A percentile compares a stretch with the other conserved stretches of the same genome.
These are phyloP conservation scores for Phanerochaete sordida DNA, from an alignment of 768 basidiomycete species.

Conservation along the genomic window DNA sequence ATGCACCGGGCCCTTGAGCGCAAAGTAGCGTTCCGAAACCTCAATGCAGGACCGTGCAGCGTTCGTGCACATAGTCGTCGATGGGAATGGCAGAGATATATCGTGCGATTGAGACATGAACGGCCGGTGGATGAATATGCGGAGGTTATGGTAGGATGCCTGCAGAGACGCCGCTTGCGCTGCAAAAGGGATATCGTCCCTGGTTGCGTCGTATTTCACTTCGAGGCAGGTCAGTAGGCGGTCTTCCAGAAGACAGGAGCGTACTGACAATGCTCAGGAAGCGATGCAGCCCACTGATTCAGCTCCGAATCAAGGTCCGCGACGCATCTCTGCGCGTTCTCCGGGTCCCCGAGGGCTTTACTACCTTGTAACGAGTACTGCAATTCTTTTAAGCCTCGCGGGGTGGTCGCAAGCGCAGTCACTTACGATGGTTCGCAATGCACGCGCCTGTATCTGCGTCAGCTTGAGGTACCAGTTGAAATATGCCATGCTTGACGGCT, in stretches of 20 bases:
- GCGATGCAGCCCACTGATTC: slow-evolving; percentile 56
- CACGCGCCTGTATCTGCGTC: slow-evolving; percentile 56
- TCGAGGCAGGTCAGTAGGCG: not conserved
- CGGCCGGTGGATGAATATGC: slow-evolving; percentile 52
- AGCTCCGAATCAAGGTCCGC: slow-evolving; percentile 60
- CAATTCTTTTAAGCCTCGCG: not conserved
- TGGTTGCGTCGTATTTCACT: slow-evolving; percentile 26
- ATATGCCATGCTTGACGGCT: slow-evolving; percentile 51
- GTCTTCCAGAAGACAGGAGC: not conserved
- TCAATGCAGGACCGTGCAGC: slow-evolving; percentile 46
- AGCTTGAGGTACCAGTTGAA: slow-evolving; percentile 57
- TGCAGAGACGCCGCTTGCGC: slow-evolving; percentile 59
- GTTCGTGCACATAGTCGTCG: slow-evolving; percentile 53
- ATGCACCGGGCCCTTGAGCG: slow-evolving; percentile 12
- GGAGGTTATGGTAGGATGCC: slow-evolving; percentile 52
- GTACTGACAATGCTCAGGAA: slow-evolving; percentile 51
- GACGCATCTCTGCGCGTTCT: slow-evolving; percentile 47
- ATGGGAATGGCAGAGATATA: slow-evolving; percentile 41
- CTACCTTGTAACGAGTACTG: slow-evolving; percentile 46
- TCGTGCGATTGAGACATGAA: slow-evolving; percentile 44
- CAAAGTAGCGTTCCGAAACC: slow-evolving; percentile 38
- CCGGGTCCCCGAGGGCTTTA: slow-evolving; percentile 26
- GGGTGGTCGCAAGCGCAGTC: not conserved
- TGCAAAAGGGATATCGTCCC: slow-evolving; percentile 9
- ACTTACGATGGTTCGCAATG: slow-evolving; percentile 39